Conservation (phyloP, 2,329 filamentous ascomycete genomes). For the Sclerotinia minor region DNA sequence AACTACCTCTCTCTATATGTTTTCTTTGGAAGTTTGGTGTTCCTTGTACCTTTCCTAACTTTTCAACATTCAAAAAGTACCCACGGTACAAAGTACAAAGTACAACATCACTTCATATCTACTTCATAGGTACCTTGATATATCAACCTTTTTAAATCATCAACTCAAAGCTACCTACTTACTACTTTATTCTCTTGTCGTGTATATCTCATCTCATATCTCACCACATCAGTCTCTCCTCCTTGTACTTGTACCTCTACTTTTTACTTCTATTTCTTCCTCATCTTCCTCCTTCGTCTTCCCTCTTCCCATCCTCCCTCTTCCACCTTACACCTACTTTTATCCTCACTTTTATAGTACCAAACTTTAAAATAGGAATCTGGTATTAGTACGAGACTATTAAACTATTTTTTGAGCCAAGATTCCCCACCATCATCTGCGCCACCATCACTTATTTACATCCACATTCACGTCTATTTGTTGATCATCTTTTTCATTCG, state of each 20-base stretch:
- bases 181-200: neutral
- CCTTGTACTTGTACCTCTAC: neutral
- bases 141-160: neutral
- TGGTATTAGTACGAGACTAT: conserved; percentile 11
- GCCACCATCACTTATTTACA: conserved; percentile 22
- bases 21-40: neutral
- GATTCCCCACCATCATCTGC: conserved; percentile 24
- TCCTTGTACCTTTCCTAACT: neutral
- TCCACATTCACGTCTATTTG: conserved; percentile 13
- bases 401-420: conserved; percentile 16
- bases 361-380: conserved; percentile 1
- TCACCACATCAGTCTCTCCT: neutral
- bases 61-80: neutral
- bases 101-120: neutral
- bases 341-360: conserved; percentile 4
- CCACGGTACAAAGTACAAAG: neutral
- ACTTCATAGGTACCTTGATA: neutral
- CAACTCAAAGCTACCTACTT: neutral
- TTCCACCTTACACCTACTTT: neutral
- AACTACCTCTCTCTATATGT: neutral
- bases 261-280: neutral
- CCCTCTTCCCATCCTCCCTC: neutral
- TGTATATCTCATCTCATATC: conserved; percentile 6
- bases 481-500: conserved; percentile 16
- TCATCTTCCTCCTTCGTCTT: neutral